A percentile compares a stretch with the other conserved stretches of the same genome.
Evolutionary conservation across 2,329 filamentous ascomycete genomes (phyloP).

Genomic region (Colletotrichum ledebouriae): DNA sequence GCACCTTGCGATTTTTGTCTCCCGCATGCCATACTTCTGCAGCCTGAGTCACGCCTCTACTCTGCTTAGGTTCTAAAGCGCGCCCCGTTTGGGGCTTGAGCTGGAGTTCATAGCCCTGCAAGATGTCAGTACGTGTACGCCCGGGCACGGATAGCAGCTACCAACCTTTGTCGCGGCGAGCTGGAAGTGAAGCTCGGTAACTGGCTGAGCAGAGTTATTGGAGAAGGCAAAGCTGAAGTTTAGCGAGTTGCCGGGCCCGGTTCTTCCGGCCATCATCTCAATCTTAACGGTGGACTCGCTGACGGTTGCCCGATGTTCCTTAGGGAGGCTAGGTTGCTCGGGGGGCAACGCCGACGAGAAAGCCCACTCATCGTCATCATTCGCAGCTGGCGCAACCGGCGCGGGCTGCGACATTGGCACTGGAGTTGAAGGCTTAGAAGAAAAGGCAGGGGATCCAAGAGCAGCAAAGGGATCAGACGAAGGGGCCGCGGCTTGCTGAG

Average conservation of each 20-base stretch:
- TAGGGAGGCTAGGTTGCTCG: constrained; percentile 65
- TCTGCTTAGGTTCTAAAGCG: constrained; percentile 78
- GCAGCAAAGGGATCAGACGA: constrained; percentile 61
- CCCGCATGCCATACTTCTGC: constrained; percentile 83
- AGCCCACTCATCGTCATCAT: constrained; percentile 91
- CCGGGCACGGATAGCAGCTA: constrained; percentile 2
- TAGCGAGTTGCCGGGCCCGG: constrained; percentile 69
- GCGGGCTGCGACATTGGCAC: constrained; percentile 51
- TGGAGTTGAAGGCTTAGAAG: constrained; percentile 54
- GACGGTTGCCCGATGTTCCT: constrained; percentile 74
- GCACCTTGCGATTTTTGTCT: constrained; percentile 76
- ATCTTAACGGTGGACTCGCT: constrained; percentile 79
- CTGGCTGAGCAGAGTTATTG: constrained; percentile 78
- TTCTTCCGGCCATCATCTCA: constrained; percentile 77
- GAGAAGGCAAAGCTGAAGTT: constrained; percentile 84
- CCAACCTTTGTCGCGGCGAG: constrained; percentile 92
- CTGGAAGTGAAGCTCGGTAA: constrained; percentile 89
- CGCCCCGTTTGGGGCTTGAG: constrained; percentile 89
- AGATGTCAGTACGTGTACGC: constrained; percentile 40
- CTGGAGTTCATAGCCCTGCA: constrained; percentile 82
- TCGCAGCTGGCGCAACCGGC: constrained; percentile 50
- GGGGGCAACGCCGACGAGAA: constrained; percentile 88
- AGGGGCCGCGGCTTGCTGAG: constrained; percentile 54
- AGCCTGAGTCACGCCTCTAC: constrained; percentile 82
- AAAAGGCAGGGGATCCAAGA: constrained; percentile 56